These are phyloP conservation scores for Calocybe indica DNA, from an alignment of 768 basidiomycete species.

Conservation along the genomic window DNA sequence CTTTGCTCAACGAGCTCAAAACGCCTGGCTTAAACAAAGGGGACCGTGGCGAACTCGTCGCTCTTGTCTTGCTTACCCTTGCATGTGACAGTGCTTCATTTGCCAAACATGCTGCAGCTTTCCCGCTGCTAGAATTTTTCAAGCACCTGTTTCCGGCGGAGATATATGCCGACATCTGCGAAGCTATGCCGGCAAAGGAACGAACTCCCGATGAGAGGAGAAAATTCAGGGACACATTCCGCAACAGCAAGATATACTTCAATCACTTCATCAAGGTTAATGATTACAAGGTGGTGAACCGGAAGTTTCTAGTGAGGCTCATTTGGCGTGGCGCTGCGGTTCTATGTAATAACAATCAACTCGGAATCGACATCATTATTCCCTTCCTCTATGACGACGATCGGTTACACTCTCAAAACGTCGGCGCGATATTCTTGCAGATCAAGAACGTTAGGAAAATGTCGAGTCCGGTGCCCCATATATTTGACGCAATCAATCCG, in stretches of 20 bases:
- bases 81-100: conserved; percentile 12
- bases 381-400: conserved; percentile 9
- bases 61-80: conserved; percentile 12
- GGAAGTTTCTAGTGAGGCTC: conserved; percentile 11
- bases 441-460: neutral
- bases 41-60: conserved; percentile 15
- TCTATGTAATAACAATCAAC: conserved; percentile 10
- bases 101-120: neutral
- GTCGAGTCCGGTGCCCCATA: too few relatives aligned
- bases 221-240: conserved; percentile 12
- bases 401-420: too few relatives aligned
- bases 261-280: conserved; percentile 21
- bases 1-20: neutral
- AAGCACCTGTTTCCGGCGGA: neutral
- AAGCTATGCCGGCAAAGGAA: neutral
- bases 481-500: conserved; percentile 19
- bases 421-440: conserved; percentile 7
- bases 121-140: neutral
- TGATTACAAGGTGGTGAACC: conserved; percentile 14
- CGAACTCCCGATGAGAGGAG: neutral
- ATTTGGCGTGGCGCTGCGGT: conserved; percentile 19
- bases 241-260: conserved; percentile 19
- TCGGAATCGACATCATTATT: conserved; percentile 16
- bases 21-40: conserved; percentile 8
- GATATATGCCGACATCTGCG: neutral